These are phyloP conservation scores for Fusarium dimerum DNA, from an alignment of 2,329 filamentous ascomycete genomes.

Conservation along the genomic window DNA sequence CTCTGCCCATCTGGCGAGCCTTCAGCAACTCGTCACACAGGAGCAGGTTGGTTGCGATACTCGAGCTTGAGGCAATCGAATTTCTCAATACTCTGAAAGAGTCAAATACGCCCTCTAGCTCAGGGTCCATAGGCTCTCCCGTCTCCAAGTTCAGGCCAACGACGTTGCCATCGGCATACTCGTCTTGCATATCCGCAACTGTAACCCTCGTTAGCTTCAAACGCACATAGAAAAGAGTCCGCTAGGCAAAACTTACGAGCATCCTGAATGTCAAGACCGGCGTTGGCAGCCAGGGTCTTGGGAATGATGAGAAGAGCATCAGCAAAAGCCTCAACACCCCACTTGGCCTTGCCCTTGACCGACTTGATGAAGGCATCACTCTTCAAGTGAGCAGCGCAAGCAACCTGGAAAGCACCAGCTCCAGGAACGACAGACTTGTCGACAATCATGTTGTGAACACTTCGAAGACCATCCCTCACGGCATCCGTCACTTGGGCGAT, in stretches of 20 bases:
- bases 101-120: conserved; percentile 89
- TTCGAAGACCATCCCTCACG: conserved; percentile 89
- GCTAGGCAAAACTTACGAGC: conserved; percentile 64
- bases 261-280: conserved; percentile 95
- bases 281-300: conserved; percentile 95
- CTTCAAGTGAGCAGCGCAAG: conserved; percentile 83
- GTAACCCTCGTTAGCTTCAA: conserved; percentile 16
- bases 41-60: conserved; percentile 92
- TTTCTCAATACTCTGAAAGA: conserved; percentile 95
- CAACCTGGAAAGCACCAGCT: conserved; percentile 93
- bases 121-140: conserved; percentile 92
- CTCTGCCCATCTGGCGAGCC: conserved; percentile 87
- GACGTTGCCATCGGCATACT: conserved; percentile 77
- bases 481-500: conserved; percentile 97
- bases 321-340: conserved; percentile 90
- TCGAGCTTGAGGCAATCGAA: conserved; percentile 88
- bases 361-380: conserved; percentile 85
- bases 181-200: conserved; percentile 88
- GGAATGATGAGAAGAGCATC: conserved; percentile 94
- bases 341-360: conserved; percentile 98
- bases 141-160: conserved; percentile 85
- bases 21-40: conserved; percentile 97
- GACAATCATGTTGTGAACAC: conserved; percentile 99
- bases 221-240: not conserved
- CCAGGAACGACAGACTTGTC: conserved; percentile 94